phyloP scores from a whole-genome alignment of 2,329 filamentous ascomycete genomes.

The Podosphaera fusca region DNA sequence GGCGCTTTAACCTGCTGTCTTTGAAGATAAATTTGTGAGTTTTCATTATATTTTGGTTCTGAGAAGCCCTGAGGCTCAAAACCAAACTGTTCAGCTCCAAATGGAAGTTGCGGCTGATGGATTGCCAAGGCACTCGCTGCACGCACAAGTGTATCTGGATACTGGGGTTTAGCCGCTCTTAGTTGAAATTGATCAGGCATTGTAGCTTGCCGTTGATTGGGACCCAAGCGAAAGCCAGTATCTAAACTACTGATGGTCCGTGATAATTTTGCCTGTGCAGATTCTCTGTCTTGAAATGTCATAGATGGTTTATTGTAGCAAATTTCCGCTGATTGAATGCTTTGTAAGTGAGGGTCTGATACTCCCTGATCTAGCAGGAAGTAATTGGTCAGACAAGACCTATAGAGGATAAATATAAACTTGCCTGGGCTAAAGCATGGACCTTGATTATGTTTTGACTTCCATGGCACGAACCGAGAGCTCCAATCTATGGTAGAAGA shows the following conservation, averaged over 20 bases:
- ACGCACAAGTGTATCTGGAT: conserved; percentile 6
- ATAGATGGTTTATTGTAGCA: conserved; percentile 8
- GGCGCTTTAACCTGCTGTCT: conserved; percentile 13
- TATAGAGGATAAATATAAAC: neutral
- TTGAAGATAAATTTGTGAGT: conserved; percentile 8
- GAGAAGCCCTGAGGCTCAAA: neutral
- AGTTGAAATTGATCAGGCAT: conserved; percentile 4
- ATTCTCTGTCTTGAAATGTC: conserved; percentile 5
- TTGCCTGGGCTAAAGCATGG: conserved; percentile 4
- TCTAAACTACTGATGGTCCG: conserved; percentile 8
- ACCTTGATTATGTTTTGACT: conserved; percentile 2
- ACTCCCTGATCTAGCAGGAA: neutral
- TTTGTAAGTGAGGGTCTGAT: neutral
- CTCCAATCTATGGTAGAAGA: conserved; percentile 4
- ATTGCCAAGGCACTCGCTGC: conserved; percentile 11
- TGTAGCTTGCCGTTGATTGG: conserved; percentile 8
- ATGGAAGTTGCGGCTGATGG: conserved; percentile 4
- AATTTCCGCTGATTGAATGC: neutral
- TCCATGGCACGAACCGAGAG: conserved; percentile 4
- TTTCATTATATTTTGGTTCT: neutral
- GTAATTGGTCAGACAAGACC: neutral
- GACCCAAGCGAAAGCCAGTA: conserved; percentile 12
- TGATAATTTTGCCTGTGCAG: conserved; percentile 5
- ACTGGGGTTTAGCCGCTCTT: conserved; percentile 1
- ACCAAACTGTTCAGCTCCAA: neutral